These are phyloP conservation scores for Spathaspora hagerdaliae DNA, from an alignment of 805 yeast genomes.

Conservation along the genomic window DNA sequence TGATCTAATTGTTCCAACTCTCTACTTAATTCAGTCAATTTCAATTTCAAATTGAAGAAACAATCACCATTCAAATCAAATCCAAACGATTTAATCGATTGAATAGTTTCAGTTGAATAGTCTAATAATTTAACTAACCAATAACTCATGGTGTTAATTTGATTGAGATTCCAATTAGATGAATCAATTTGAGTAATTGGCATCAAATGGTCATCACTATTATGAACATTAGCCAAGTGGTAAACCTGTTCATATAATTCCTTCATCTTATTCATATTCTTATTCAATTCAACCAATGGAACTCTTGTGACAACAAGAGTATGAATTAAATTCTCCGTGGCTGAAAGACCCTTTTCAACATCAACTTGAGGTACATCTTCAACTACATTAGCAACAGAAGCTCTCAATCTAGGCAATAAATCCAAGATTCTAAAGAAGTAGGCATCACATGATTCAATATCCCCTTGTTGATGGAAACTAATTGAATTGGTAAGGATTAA, in stretches of 20 bases:
- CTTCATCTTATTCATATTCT: slow-evolving; percentile 13
- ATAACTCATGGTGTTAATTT: slow-evolving; percentile 10
- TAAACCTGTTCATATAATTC: slow-evolving; percentile 6
- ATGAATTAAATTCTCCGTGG: slow-evolving; percentile 65
- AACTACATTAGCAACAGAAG: slow-evolving; percentile 54
- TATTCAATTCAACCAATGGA: slow-evolving; percentile 37
- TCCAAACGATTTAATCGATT: slow-evolving; percentile 9
- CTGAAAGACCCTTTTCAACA: slow-evolving; percentile 72
- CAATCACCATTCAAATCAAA: slow-evolving; percentile 6
- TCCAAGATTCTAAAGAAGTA: slow-evolving; percentile 73
- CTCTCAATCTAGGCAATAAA: slow-evolving; percentile 72
- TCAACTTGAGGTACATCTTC: slow-evolving; percentile 76
- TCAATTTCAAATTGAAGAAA: slow-evolving; percentile 14
- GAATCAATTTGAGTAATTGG: slow-evolving; percentile 17
- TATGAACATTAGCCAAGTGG: slow-evolving; percentile 9
- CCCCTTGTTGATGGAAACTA: slow-evolving; percentile 33
- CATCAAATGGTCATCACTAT: slow-evolving; percentile 4
- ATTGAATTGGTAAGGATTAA: slow-evolving; percentile 53
- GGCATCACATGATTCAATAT: slow-evolving; percentile 39
- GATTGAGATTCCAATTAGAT: slow-evolving; percentile 11
- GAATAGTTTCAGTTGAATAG: slow-evolving; percentile 21
- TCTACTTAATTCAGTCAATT: slow-evolving; percentile 9
- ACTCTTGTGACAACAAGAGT: slow-evolving; percentile 51
- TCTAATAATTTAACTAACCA: slow-evolving; percentile 38
- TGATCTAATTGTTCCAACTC: slow-evolving; percentile 9